Conservation (phyloP, 2,329 filamentous ascomycete species). For the Tolypocladium inflatum region DNA sequence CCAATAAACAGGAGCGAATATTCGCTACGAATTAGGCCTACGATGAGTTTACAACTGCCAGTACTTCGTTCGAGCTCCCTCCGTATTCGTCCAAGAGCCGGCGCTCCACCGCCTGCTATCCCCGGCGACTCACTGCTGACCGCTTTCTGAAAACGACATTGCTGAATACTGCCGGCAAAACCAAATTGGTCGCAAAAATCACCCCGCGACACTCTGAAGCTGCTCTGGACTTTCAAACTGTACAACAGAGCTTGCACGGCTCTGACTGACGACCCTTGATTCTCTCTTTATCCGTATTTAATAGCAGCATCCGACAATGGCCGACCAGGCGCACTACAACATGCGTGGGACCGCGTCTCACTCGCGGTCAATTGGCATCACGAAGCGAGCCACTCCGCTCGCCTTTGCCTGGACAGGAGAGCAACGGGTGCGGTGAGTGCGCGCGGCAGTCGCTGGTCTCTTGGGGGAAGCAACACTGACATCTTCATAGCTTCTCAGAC, state of each 20-base stretch:
- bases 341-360: conserved; percentile 21
- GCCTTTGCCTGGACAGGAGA: conserved; percentile 28
- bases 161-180: not conserved
- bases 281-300: not conserved
- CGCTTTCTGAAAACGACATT: not conserved
- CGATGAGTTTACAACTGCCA: not conserved
- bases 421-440: conserved; percentile 26
- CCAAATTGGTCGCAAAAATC: not conserved
- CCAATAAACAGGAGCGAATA: not conserved
- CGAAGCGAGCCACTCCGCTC: conserved; percentile 28
- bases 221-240: not conserved
- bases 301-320: conserved; percentile 13
- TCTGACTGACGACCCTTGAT: not conserved
- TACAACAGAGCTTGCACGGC: not conserved
- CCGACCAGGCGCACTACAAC: conserved; percentile 18
- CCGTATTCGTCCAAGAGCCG: not conserved
- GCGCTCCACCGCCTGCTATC: not conserved
- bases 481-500: conserved; percentile 63
- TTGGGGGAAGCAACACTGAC: not conserved
- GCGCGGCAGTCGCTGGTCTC: not conserved
- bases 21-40: not conserved
- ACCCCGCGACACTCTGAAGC: not conserved
- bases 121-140: not conserved
- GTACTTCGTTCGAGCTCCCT: not conserved
- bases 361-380: conserved; percentile 27